These are phyloP conservation scores for Yueomyces sp. DNA, from an alignment of 805 yeast genomes.

Conservation along the genomic window DNA sequence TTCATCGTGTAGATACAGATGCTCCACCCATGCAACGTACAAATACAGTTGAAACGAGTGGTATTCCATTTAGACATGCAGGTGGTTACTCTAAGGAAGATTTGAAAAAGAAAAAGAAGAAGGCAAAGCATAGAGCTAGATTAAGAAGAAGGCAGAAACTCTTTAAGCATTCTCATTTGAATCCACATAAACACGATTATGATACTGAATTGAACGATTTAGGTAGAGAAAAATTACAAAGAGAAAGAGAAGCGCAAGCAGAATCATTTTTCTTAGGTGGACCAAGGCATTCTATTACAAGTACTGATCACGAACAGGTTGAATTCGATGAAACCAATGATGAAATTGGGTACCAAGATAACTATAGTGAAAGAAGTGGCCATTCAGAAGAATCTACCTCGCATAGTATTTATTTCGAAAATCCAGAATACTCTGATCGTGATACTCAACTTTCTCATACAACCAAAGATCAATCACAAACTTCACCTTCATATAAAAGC, in stretches of 20 bases:
- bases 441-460: neutral
- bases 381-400: neutral
- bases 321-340: neutral
- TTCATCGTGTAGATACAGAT: constrained; percentile 69
- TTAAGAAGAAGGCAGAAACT: neutral
- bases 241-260: constrained; percentile 31
- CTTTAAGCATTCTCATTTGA: constrained; percentile 7
- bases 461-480: neutral
- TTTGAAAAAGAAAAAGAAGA: constrained; percentile 22
- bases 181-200: constrained; percentile 8
- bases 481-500: neutral
- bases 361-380: neutral
- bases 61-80: constrained; percentile 53
- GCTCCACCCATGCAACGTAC: constrained; percentile 19
- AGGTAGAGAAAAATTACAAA: constrained; percentile 26
- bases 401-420: neutral
- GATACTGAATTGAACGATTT: constrained; percentile 19
- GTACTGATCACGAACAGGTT: constrained; percentile 1
- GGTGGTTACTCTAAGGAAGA: constrained; percentile 38
- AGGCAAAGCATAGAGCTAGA: constrained; percentile 18
- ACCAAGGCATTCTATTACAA: constrained; percentile 3
- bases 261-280: constrained; percentile 30
- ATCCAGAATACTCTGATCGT: constrained; percentile 1
- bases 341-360: neutral
- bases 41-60: constrained; percentile 39